Evolutionary conservation across 1,284 basidiomycete genomes (phyloP).

Genomic region (Ganoderma lingzhi): DNA sequence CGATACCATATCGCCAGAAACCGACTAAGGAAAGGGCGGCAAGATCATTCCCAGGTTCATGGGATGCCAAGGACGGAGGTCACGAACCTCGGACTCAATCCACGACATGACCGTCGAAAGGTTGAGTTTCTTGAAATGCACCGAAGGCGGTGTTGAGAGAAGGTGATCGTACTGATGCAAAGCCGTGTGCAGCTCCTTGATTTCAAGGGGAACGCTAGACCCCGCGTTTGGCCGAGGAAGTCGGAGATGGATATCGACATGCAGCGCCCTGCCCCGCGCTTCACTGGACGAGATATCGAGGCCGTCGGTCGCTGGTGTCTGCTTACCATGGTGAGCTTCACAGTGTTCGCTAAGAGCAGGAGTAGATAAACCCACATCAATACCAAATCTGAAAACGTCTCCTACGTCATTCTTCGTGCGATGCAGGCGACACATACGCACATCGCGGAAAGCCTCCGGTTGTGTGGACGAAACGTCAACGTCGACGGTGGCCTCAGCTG

Average conservation of each 20-base stretch:
- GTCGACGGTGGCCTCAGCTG: neutral
- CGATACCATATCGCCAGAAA: neutral
- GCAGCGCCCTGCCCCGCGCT: neutral
- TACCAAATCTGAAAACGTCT: neutral
- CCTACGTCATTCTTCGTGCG: neutral
- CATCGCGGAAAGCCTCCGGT: neutral
- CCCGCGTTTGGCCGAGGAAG: neutral
- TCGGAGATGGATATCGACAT: conserved; percentile 6
- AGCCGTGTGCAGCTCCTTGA: conserved; percentile 2
- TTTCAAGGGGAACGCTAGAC: neutral
- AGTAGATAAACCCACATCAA: neutral
- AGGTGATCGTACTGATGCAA: neutral
- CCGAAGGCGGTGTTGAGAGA: neutral
- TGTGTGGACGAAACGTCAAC: conserved; percentile 4
- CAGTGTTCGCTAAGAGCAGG: no score
- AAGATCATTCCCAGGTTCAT: neutral
- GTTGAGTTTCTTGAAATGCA: neutral
- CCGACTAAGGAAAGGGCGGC: neutral
- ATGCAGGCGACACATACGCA: conserved; percentile 1
- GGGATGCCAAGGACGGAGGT: neutral
- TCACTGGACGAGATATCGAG: neutral
- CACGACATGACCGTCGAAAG: neutral
- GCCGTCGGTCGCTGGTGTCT: neutral
- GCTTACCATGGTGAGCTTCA: neutral
- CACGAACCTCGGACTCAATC: conserved; percentile 10